These are phyloP conservation scores for Medicago lupulina DNA, from an alignment of 306 rosid genomes.

Conservation along the genomic window DNA sequence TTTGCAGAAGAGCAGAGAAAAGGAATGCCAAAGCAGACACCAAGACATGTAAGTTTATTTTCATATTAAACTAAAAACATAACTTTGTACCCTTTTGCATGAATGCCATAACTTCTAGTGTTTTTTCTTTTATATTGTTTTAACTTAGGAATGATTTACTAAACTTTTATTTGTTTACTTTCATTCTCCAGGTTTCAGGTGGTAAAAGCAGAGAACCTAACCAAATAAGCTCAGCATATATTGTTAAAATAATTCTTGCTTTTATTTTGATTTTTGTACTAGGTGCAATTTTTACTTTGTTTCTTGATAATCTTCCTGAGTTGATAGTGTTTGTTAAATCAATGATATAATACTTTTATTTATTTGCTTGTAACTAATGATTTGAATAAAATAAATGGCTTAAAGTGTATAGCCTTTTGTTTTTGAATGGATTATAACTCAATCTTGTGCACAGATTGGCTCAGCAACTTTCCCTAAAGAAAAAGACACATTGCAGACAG, in stretches of 20 bases:
- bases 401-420: background rate
- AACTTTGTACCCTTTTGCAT: background rate
- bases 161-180: conserved; percentile 23
- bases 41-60: conserved; percentile 39
- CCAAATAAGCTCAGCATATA: conserved; percentile 51
- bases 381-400: conserved; percentile 9
- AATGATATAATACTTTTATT: conserved; percentile 29
- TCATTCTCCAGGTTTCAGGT: conserved; percentile 50
- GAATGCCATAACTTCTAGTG: background rate
- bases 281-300: conserved; percentile 64
- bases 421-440: background rate
- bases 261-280: conserved; percentile 66
- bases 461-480: background rate
- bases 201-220: conserved; percentile 39
- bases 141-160: background rate
- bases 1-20: conserved; percentile 34
- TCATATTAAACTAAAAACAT: background rate
- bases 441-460: background rate
- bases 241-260: conserved; percentile 66
- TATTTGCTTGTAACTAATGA: conserved; percentile 21
- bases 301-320: conserved; percentile 75
- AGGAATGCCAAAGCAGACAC: conserved; percentile 32
- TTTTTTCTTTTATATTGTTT: background rate
- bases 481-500: too few species aligned
- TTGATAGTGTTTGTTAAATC: conserved; percentile 51